These are phyloP conservation scores for Xylaria sp. DNA, from an alignment of 2,329 filamentous ascomycete species.

Conservation along the genomic window DNA sequence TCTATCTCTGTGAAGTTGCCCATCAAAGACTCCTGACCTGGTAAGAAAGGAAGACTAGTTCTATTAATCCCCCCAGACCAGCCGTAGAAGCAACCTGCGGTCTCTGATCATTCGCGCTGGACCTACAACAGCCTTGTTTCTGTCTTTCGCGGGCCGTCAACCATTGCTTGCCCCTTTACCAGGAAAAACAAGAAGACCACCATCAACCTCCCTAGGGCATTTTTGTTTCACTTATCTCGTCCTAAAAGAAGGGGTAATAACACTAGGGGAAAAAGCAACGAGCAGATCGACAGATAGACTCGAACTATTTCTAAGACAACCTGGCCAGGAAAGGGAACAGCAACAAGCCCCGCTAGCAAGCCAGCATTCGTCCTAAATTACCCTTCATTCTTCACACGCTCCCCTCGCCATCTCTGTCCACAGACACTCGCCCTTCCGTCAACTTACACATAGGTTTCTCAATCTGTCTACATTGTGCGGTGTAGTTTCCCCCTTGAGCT, in stretches of 20 bases:
- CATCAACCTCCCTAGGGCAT: constrained; percentile 33
- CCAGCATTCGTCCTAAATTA: constrained; percentile 29
- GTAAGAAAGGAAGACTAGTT: constrained; percentile 44
- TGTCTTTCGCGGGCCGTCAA: constrained; percentile 35
- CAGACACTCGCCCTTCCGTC: constrained; percentile 32
- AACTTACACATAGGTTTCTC: constrained; percentile 10
- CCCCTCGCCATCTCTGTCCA: constrained; percentile 24
- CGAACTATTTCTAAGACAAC: constrained; percentile 46
- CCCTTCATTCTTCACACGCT: constrained; percentile 29
- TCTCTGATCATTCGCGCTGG: constrained; percentile 41
- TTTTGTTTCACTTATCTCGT: constrained; percentile 45
- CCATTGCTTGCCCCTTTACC: constrained; percentile 26
- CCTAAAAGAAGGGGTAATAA: constrained; percentile 31
- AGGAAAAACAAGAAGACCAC: constrained; percentile 22
- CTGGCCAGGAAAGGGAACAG: constrained; percentile 35
- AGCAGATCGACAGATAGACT: constrained; percentile 41
- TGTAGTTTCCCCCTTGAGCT: constrained; percentile 28
- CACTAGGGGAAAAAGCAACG: constrained; percentile 37
- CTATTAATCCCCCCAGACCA: constrained; percentile 48
- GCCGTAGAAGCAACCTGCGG: constrained; percentile 39
- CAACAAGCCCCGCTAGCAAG: constrained; percentile 34
- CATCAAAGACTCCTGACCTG: constrained; percentile 47
- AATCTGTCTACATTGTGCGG: constrained; percentile 9
- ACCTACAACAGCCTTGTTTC: constrained; percentile 42
- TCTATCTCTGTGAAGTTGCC: constrained; percentile 44